phyloP scores from a whole-genome alignment of 192 early-diverging fungal genomes.

The Phlyctochytrium planicorne region DNA sequence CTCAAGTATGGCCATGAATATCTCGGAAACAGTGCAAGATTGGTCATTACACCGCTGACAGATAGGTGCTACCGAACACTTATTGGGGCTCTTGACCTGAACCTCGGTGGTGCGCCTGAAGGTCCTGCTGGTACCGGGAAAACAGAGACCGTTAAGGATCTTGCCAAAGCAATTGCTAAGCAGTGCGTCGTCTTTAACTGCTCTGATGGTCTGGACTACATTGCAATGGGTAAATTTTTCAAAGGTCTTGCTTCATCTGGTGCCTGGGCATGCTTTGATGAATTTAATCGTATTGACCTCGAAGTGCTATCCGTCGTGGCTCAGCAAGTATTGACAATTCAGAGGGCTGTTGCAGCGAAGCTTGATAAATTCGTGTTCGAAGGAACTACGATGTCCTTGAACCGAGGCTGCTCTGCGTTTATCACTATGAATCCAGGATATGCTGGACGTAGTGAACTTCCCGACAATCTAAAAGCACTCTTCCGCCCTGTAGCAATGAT shows the following conservation, averaged over 20 bases:
- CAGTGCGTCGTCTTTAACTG: constrained; percentile 64
- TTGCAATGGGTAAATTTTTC: constrained; percentile 68
- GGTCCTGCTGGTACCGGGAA: constrained; percentile 64
- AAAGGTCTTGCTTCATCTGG: constrained; percentile 60
- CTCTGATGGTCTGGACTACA: constrained; percentile 65
- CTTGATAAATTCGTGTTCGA: constrained; percentile 65
- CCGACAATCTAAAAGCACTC: constrained; percentile 63
- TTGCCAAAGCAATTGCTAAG: constrained; percentile 64
- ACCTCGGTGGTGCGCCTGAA: constrained; percentile 61
- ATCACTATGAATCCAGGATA: constrained; percentile 70
- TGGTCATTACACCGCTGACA: constrained; percentile 62
- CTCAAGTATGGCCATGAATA: constrained; percentile 64
- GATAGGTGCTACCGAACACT: constrained; percentile 65
- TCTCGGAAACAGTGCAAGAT: constrained; percentile 52
- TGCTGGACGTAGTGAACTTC: constrained; percentile 52
- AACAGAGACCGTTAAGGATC: constrained; percentile 61
- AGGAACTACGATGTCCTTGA: constrained; percentile 59
- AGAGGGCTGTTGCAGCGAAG: constrained; percentile 55
- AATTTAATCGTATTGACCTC: constrained; percentile 64
- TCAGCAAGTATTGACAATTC: constrained; percentile 62
- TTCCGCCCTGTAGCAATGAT: constrained; percentile 67
- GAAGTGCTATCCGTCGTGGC: constrained; percentile 65
- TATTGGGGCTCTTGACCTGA: constrained; percentile 62
- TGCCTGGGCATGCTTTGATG: constrained; percentile 65
- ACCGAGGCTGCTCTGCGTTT: constrained; percentile 57